These are phyloP conservation scores for Pythium brachiatum DNA, from an alignment of 352 stramenopile species.

Conservation along the genomic window DNA sequence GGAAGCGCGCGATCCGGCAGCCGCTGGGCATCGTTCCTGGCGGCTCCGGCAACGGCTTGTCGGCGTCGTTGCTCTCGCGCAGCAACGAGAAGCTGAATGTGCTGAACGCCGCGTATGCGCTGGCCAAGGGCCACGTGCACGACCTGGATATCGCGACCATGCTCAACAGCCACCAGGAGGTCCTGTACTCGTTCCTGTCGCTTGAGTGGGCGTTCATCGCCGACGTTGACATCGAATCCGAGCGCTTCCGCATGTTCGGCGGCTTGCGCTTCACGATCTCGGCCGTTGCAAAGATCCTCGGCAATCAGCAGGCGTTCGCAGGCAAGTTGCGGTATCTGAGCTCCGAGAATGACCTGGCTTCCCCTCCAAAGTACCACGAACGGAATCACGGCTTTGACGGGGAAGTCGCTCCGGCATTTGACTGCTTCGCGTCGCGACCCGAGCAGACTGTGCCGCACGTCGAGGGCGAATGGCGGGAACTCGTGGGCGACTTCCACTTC, in stretches of 20 bases:
- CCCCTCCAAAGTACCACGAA: conserved; percentile 27
- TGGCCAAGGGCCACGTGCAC: conserved; percentile 59
- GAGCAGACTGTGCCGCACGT: conserved; percentile 22
- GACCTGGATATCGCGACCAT: conserved; percentile 66
- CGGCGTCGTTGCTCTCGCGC: conserved; percentile 46
- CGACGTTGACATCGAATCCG: conserved; percentile 55
- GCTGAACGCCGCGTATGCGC: conserved; percentile 58
- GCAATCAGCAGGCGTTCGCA: conserved; percentile 20
- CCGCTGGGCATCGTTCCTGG: conserved; percentile 40
- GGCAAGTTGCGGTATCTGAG: conserved; percentile 31
- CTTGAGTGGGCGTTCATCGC: conserved; percentile 80
- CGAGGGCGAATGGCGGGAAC: conserved; percentile 30
- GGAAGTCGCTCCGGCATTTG: conserved; percentile 25
- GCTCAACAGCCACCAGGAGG: conserved; percentile 39
- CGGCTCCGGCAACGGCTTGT: conserved; percentile 67
- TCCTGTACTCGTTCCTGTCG: conserved; percentile 78
- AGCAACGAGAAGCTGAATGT: conserved; percentile 45
- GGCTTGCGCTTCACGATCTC: conserved; percentile 42
- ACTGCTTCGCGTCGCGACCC: conserved; percentile 22
- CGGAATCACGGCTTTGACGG: conserved; percentile 25
- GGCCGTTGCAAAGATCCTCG: conserved; percentile 33
- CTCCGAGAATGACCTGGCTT: conserved; percentile 21
- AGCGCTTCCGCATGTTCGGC: conserved; percentile 45
- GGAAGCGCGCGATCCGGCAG: conserved; percentile 35
- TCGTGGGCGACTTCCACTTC: conserved; percentile 33